A percentile compares a stretch with the other conserved stretches of the same genome.
phyloP scores from a whole-genome alignment of 306 rosid species.

The Malus asiatica region DNA sequence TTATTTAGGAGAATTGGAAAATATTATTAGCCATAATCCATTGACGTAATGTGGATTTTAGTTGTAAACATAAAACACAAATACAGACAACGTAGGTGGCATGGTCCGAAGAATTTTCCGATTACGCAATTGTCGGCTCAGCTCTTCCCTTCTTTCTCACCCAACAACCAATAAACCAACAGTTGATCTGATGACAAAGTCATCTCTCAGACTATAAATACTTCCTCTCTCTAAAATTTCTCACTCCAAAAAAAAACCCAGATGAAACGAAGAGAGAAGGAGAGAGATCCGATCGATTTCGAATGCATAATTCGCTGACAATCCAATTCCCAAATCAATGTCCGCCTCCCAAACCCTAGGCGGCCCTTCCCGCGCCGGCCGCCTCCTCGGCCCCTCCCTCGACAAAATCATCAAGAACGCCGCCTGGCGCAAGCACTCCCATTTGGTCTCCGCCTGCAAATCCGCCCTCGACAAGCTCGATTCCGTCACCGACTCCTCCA shows the following conservation, averaged over 20 bases:
- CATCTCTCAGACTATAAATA: neutral
- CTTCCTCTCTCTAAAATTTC: neutral
- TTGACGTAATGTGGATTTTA: neutral
- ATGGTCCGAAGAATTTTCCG: neutral
- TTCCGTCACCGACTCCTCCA: slow-evolving; percentile 38
- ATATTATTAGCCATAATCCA: neutral
- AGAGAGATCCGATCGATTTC: neutral
- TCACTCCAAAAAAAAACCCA: neutral
- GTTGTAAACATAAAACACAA: too few relatives aligned
- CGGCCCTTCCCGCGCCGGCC: slow-evolving; percentile 83
- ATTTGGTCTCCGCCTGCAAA: slow-evolving; percentile 84
- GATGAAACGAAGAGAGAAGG: neutral
- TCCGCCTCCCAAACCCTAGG: slow-evolving; percentile 89
- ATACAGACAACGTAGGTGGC: neutral
- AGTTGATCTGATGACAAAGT: neutral
- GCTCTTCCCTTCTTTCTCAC: neutral
- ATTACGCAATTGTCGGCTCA: neutral
- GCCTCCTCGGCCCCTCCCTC: slow-evolving; percentile 78
- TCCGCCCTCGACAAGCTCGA: slow-evolving; percentile 87
- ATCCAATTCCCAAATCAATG: slow-evolving; percentile 33
- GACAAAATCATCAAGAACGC: slow-evolving; percentile 96
- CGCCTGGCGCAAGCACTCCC: slow-evolving; percentile 98
- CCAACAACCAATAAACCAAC: neutral
- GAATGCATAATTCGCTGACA: neutral
- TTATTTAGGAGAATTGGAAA: neutral